Percentiles rank a stretch among this genome's conserved stretches.
Conservation (phyloP, 2,329 filamentous ascomycete genomes). For the Pezicula neosporulosa region DNA sequence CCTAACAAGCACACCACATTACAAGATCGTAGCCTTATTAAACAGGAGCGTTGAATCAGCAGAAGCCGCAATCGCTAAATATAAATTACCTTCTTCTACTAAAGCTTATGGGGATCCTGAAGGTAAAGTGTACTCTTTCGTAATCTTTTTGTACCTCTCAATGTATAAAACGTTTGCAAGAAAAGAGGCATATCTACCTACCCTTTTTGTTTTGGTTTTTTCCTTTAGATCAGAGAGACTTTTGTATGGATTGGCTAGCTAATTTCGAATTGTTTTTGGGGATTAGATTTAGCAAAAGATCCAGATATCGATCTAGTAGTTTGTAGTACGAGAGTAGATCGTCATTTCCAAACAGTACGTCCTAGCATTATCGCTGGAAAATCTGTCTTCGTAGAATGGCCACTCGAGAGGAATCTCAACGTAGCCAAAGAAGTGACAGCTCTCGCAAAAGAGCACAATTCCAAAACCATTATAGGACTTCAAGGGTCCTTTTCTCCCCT, state of each 20-base stretch:
- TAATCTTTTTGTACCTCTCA: background rate
- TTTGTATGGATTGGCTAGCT: too few relatives aligned
- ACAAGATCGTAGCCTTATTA: slow-evolving; percentile 47
- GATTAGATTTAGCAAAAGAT: slow-evolving; percentile 40
- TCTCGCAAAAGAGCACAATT: slow-evolving; percentile 29
- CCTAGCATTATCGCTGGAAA: slow-evolving; percentile 51
- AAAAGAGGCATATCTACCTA: too few relatives aligned
- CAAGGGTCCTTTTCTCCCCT: slow-evolving; percentile 47
- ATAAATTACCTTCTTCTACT: slow-evolving; percentile 36
- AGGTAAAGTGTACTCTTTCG: slow-evolving; percentile 2
- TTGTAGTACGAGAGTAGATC: slow-evolving; percentile 48
- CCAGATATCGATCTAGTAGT: slow-evolving; percentile 51
- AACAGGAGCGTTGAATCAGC: slow-evolving; percentile 46
- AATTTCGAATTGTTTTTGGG: background rate
- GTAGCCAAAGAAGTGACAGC: slow-evolving; percentile 39
- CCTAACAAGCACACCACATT: slow-evolving; percentile 44
- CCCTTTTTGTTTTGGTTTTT: too few relatives aligned
- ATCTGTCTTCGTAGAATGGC: slow-evolving; percentile 54
- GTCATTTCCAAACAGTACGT: slow-evolving; percentile 49
- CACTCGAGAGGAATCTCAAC: slow-evolving; percentile 41
- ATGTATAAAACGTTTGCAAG: too few relatives aligned
- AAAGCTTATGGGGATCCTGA: slow-evolving; percentile 48
- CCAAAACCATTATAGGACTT: slow-evolving; percentile 41
- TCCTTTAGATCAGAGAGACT: too few relatives aligned
- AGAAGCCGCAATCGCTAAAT: slow-evolving; percentile 37